Percentiles rank a stretch among this genome's conserved stretches.
These are phyloP conservation scores for Parathielavia hyrcaniae DNA, from an alignment of 495 filamentous ascomycete genomes.

Conservation along the genomic window DNA sequence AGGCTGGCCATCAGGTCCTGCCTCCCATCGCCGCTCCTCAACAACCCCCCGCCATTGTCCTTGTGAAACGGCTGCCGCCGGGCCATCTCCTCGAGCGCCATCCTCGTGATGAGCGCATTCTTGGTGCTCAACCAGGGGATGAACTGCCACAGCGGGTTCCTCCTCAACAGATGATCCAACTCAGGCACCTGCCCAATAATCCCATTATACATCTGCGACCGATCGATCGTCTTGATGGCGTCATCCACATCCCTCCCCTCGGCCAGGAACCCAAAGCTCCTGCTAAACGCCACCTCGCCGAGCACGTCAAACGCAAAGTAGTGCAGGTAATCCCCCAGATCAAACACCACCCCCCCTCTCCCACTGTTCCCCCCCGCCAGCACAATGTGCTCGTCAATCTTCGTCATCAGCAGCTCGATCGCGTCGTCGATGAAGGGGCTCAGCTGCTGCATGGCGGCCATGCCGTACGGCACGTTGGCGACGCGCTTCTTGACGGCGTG, in stretches of 20 bases:
- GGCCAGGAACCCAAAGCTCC: constrained; percentile 58
- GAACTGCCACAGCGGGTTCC: constrained; percentile 45
- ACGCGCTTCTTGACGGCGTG: constrained; percentile 53
- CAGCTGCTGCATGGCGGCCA: constrained; percentile 49
- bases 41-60: constrained; percentile 36
- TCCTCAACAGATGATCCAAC: constrained; percentile 41
- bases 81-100: constrained; percentile 46
- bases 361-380: neutral
- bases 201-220: constrained; percentile 50
- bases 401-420: constrained; percentile 37
- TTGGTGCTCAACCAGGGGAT: constrained; percentile 43
- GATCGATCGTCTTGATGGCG: constrained; percentile 49
- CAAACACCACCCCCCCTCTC: constrained; percentile 28
- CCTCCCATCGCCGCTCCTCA: constrained; percentile 37
- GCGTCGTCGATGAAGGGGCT: constrained; percentile 45
- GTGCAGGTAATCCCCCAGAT: constrained; percentile 48
- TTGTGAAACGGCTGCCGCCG: constrained; percentile 42
- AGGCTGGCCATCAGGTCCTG: constrained; percentile 46
- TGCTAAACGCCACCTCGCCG: constrained; percentile 57
- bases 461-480: constrained; percentile 49
- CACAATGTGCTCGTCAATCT: constrained; percentile 35
- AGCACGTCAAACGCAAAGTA: constrained; percentile 55
- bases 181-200: constrained; percentile 49
- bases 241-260: constrained; percentile 53
- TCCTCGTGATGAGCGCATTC: constrained; percentile 46